phyloP scores from a whole-genome alignment of 2,329 filamentous ascomycete genomes.

The Penicillium sp. region DNA sequence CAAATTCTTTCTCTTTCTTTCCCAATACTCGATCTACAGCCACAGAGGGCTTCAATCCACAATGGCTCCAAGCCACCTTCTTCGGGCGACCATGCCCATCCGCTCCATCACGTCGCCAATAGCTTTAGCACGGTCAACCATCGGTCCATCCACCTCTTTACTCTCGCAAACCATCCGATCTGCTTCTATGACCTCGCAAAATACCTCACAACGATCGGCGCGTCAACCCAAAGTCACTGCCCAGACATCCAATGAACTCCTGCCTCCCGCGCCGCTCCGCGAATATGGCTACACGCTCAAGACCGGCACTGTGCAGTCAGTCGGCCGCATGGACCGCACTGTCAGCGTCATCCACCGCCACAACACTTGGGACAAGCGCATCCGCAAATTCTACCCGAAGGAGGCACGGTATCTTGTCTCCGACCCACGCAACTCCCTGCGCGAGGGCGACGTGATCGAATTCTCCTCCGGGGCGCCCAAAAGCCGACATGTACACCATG shows the following conservation, averaged over 20 bases:
- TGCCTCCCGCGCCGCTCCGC: conserved; percentile 32
- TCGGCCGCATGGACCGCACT: conserved; percentile 43
- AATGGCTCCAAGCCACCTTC: conserved; percentile 32
- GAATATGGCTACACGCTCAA: conserved; percentile 36
- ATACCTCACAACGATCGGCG: conserved; percentile 12
- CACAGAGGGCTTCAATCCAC: conserved; percentile 2
- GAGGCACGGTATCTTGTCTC: conserved; percentile 36
- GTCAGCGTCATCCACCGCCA: conserved; percentile 39
- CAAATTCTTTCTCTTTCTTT: not conserved
- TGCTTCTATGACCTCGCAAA: conserved; percentile 15
- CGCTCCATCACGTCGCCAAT: conserved; percentile 28
- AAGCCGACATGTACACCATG: conserved; percentile 40
- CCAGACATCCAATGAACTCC: conserved; percentile 10
- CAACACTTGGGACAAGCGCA: conserved; percentile 35
- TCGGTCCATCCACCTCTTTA: conserved; percentile 17
- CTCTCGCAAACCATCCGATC: conserved; percentile 20
- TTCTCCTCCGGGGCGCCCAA: conserved; percentile 43
- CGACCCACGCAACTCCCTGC: conserved; percentile 43
- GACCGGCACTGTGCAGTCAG: conserved; percentile 42
- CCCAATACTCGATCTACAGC: not conserved
- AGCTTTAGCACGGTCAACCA: conserved; percentile 25
- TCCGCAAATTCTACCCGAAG: conserved; percentile 40
- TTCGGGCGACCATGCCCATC: conserved; percentile 35
- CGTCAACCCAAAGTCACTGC: conserved; percentile 10
- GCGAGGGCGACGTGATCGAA: conserved; percentile 46